Base-by-base conservation (phyloP, 345 rosid genomes). In the Arabidopsis arenosa region DNA sequence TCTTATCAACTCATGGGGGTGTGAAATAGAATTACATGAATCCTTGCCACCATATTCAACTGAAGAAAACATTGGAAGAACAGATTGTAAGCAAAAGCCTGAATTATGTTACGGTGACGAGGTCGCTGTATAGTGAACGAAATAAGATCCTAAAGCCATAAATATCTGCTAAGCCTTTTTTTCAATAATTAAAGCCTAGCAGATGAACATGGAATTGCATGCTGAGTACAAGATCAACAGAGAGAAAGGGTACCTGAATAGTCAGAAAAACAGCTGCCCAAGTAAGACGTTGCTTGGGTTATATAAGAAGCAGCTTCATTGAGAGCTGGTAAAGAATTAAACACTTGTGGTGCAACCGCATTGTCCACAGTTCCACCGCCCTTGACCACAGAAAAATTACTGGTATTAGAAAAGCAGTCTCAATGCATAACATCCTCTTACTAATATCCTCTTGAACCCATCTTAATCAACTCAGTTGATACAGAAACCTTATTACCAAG, bases 231-330 rank as follows among this genome's bases (percentile, higher is more conserved):
- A 0, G 1, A 49, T 33, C 14, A 39, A 51, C 23, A 17, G 1
- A 48, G 30, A 18, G 66, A 66, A 66, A 78, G 26, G 59, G 49
- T 55, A 85, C 91, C 89, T 49, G 91, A 81, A 82, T 72, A 79
- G 63, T 84, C 83, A 70, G 90, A 76, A 71, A 88, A 88, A 78
- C 85, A 88, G 63, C 84, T 66, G 9, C 88, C 86, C 9, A 88
- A 49, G 73, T 75, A 82, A n/a, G 85, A 79, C 17, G 90, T 85
- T 52, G 93, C 85, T 76, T 88, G 88, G 60, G 81, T 78, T 73
- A 88, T 54, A 76, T 82, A 85, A 72, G 85, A 75, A 64, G 90
- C 79, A 71, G 90, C 88, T 54, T 85, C 90, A 73, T 75, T 81
- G 37, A 85, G 86, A 61, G 81, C 80, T 57, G 88, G 88, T 33